phyloP scores from a whole-genome alignment of 2,329 filamentous ascomycete genomes.

The Cyphellophora europaea region DNA sequence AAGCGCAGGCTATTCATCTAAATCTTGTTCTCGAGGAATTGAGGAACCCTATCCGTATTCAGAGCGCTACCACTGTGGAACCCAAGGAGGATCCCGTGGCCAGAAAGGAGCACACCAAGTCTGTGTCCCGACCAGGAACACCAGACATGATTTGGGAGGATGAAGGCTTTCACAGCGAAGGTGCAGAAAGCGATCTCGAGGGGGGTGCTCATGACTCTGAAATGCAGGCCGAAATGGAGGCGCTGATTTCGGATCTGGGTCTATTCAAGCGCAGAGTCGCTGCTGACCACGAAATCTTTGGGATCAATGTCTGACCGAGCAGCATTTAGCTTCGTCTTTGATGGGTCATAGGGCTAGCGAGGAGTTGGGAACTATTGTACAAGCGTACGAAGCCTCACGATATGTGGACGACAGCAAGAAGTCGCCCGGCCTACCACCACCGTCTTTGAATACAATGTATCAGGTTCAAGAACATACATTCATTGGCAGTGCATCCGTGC shows the following conservation, averaged over 20 bases:
- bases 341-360: too few species aligned
- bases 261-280: slow-evolving; percentile 78
- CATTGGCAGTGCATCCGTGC: too few species aligned
- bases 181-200: slow-evolving; percentile 41
- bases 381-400: too few species aligned
- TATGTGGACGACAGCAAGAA: too few species aligned
- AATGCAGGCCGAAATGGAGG: slow-evolving; percentile 77
- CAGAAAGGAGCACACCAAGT: background rate
- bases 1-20: slow-evolving; percentile 77
- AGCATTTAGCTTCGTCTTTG: too few species aligned
- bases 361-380: too few species aligned
- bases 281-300: slow-evolving; percentile 49
- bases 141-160: slow-evolving; percentile 20
- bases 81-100: slow-evolving; percentile 18
- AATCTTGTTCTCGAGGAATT: slow-evolving; percentile 76
- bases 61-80: too few species aligned
- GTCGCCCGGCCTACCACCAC: too few species aligned
- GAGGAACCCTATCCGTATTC: slow-evolving; percentile 76
- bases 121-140: slow-evolving; percentile 13
- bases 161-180: slow-evolving; percentile 30
- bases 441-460: too few species aligned
- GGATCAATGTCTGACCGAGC: slow-evolving; percentile 3
- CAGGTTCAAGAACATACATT: too few species aligned
- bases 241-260: slow-evolving; percentile 68
- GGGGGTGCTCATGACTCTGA: slow-evolving; percentile 49